Evolutionary conservation across 2,329 filamentous ascomycete genomes (phyloP).

Genomic region (Fusarium nygamai): DNA sequence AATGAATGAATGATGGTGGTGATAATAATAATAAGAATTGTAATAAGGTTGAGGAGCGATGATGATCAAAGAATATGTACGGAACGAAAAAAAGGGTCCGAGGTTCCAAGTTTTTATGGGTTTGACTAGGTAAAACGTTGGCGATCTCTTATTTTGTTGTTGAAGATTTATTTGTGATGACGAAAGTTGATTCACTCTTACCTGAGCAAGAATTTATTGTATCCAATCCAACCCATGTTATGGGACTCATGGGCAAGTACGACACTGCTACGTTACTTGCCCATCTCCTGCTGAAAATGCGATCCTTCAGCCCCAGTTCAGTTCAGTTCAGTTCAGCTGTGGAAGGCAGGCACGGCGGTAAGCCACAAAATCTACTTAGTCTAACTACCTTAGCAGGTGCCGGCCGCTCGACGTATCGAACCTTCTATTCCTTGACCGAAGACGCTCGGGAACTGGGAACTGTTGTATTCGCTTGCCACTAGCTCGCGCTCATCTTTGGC

Average conservation of each 20-base stretch:
- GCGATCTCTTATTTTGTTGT: constrained; percentile 9
- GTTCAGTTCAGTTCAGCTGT: constrained; percentile 13
- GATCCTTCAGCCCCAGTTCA: constrained; percentile 23
- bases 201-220: neutral
- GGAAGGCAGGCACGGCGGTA: constrained; percentile 1
- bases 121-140: neutral
- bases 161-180: constrained; percentile 19
- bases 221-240: neutral
- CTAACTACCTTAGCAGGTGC: neutral
- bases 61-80: neutral
- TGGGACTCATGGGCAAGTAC: neutral
- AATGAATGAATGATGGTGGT: neutral
- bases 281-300: neutral
- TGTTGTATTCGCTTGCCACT: constrained; percentile 28
- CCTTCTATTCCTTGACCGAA: constrained; percentile 25
- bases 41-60: neutral
- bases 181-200: neutral
- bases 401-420: constrained; percentile 1
- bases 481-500: neutral
- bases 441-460: neutral
- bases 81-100: neutral
- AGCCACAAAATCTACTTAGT: constrained; percentile 11
- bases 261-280: neutral
- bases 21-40: neutral
- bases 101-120: neutral